A percentile compares a stretch with the other conserved stretches of the same genome.
phyloP scores from a whole-genome alignment of 164 flowering plant species.

The Chimonanthus praecox region DNA sequence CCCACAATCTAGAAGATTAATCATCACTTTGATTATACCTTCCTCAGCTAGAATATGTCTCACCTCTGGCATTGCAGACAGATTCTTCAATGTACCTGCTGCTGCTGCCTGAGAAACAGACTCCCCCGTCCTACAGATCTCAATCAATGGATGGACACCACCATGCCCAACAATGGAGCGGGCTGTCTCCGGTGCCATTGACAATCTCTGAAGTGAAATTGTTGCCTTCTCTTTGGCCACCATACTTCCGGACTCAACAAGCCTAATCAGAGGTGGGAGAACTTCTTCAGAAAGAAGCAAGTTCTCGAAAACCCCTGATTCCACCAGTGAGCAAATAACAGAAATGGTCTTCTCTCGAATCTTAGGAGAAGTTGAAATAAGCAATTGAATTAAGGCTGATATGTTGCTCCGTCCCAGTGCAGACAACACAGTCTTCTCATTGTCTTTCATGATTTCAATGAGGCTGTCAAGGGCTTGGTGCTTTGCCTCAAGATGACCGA shows the following conservation, averaged over 20 bases:
- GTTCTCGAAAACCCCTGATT: conserved; percentile 69
- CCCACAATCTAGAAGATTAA: conserved; percentile 68
- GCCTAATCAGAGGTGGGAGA: conserved; percentile 77
- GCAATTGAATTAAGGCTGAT: conserved; percentile 71
- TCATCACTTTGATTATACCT: conserved; percentile 66
- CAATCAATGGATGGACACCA: conserved; percentile 70
- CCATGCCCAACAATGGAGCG: conserved; percentile 83
- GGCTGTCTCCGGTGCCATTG: conserved; percentile 65
- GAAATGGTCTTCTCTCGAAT: conserved; percentile 72
- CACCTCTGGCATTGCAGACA: conserved; percentile 78
- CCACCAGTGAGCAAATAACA: conserved; percentile 70
- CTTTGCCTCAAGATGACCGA: conserved; percentile 82
- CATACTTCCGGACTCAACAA: conserved; percentile 68
- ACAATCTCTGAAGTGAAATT: conserved; percentile 73
- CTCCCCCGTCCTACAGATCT: conserved; percentile 60
- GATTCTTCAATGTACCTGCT: conserved; percentile 67
- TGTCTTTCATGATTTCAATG: conserved; percentile 70
- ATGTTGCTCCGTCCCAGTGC: conserved; percentile 65
- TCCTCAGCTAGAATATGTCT: conserved; percentile 69
- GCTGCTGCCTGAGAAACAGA: conserved; percentile 81
- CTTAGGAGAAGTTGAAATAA: conserved; percentile 72
- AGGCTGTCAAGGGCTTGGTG: conserved; percentile 72
- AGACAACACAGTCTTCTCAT: conserved; percentile 63
- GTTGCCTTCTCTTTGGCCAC: conserved; percentile 75
- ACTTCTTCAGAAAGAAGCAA: conserved; percentile 88